phyloP scores from a whole-genome alignment of 306 rosid genomes.

The Quercus rubra region DNA sequence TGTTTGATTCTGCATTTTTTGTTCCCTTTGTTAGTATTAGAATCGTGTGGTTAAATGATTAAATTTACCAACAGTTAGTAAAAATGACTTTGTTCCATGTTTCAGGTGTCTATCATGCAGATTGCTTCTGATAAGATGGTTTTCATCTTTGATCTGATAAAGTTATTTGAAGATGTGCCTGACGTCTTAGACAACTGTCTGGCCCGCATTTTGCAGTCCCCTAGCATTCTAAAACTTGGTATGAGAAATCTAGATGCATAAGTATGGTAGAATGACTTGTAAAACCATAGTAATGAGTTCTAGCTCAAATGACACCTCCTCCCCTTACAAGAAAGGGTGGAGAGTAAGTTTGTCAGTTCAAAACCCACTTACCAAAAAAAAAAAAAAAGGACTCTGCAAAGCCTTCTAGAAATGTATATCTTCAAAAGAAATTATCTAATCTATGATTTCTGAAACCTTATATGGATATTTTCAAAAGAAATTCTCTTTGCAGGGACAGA shows the following conservation, averaged over 20 bases:
- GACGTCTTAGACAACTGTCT: constrained; percentile 57
- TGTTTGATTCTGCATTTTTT: background rate
- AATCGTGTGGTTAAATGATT: too few species aligned
- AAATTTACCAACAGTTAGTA: background rate
- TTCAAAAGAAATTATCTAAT: background rate
- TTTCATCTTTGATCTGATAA: constrained; percentile 79
- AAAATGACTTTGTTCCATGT: constrained; percentile 16
- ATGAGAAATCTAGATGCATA: constrained; percentile 26
- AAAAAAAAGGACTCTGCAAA: background rate
- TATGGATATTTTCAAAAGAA: background rate
- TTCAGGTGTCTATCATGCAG: constrained; percentile 98
- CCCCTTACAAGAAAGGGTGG: too few species aligned
- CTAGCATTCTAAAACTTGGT: constrained; percentile 90
- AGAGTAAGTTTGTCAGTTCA: too few species aligned
- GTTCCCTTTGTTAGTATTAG: background rate
- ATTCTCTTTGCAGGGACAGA: background rate
- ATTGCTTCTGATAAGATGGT: constrained; percentile 75
- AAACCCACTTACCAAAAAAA: too few species aligned
- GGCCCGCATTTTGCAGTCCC: constrained; percentile 69
- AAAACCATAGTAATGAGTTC: constrained; percentile 3
- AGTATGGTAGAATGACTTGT: background rate
- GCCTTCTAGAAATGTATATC: background rate
- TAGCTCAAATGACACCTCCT: background rate
- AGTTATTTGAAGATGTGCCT: constrained; percentile 65
- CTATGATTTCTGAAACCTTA: background rate